Conservation (phyloP, 352 stramenopile genomes). For the Pythium insidiosum region DNA sequence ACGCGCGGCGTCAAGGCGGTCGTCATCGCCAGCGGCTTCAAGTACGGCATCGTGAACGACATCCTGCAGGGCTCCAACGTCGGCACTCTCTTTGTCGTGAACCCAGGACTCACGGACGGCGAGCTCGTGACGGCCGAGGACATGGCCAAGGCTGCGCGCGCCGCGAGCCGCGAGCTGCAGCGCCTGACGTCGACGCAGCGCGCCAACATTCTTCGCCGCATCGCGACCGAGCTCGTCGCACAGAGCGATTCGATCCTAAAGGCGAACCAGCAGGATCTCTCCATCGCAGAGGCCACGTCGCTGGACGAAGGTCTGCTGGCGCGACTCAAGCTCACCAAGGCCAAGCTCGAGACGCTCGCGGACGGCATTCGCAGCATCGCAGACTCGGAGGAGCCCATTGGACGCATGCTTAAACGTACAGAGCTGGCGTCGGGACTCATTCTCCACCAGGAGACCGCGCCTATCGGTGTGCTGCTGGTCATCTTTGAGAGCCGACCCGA, state of each 20-base stretch:
- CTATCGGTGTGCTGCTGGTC: slow-evolving; percentile 97
- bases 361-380: slow-evolving; percentile 93
- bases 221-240: slow-evolving; percentile 81
- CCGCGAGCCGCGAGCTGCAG: slow-evolving; percentile 85
- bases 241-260: slow-evolving; percentile 82
- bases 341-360: slow-evolving; percentile 93
- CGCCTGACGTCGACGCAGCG: slow-evolving; percentile 80
- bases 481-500: slow-evolving; percentile 98
- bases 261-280: slow-evolving; percentile 92
- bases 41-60: slow-evolving; percentile 89
- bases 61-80: slow-evolving; percentile 80
- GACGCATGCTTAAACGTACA: slow-evolving; percentile 63
- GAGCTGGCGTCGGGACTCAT: slow-evolving; percentile 91
- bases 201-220: slow-evolving; percentile 80
- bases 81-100: slow-evolving; percentile 80
- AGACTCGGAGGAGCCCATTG: slow-evolving; percentile 64
- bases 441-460: slow-evolving; percentile 90
- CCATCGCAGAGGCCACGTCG: slow-evolving; percentile 56
- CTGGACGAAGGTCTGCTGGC: slow-evolving; percentile 64
- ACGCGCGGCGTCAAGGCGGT: slow-evolving; percentile 85
- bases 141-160: slow-evolving; percentile 79
- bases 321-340: slow-evolving; percentile 83
- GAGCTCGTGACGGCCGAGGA: slow-evolving; percentile 49
- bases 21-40: slow-evolving; percentile 91
- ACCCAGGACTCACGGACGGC: slow-evolving; percentile 30